A percentile compares a stretch with the other conserved stretches of the same genome.
Conservation (phyloP, 1,284 basidiomycete genomes). For the Puccinia horiana region DNA sequence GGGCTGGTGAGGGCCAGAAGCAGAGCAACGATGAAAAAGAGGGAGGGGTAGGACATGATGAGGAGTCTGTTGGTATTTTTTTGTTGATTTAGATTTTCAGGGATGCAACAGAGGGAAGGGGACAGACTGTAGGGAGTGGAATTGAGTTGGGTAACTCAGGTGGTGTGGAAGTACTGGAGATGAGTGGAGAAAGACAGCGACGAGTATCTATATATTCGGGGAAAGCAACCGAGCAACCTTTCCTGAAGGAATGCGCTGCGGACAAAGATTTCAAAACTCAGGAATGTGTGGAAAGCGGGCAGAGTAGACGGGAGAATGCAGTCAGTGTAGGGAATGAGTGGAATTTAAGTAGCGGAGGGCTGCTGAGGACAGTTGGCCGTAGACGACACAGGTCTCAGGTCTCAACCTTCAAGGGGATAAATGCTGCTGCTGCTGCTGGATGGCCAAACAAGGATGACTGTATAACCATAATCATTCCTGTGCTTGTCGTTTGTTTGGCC, state of each 20-base stretch:
- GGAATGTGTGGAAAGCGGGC: too few species aligned
- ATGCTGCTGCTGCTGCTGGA: too few species aligned
- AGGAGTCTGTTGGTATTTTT: background rate
- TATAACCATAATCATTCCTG: background rate
- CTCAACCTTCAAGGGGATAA: slow-evolving; percentile 23
- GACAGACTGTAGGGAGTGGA: slow-evolving; percentile 5
- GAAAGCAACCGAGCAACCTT: background rate
- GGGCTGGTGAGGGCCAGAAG: background rate
- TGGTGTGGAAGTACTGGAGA: background rate
- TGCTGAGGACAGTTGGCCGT: background rate
- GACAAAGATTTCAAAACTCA: too few species aligned
- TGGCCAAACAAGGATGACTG: slow-evolving; percentile 19
- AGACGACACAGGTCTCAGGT: slow-evolving; percentile 6
- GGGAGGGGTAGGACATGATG: background rate
- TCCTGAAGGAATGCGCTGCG: slow-evolving; percentile 23
- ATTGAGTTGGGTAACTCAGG: background rate
- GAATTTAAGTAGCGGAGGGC: background rate
- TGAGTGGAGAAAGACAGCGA: background rate
- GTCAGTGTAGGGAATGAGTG: background rate
- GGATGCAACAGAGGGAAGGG: background rate
- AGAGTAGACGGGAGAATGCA: background rate
- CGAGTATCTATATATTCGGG: background rate
- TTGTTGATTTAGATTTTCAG: background rate
- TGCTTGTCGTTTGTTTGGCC: slow-evolving; percentile 20
- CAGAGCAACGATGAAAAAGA: background rate